Conservation (phyloP, 345 rosid species). For the Balakata baccata region DNA sequence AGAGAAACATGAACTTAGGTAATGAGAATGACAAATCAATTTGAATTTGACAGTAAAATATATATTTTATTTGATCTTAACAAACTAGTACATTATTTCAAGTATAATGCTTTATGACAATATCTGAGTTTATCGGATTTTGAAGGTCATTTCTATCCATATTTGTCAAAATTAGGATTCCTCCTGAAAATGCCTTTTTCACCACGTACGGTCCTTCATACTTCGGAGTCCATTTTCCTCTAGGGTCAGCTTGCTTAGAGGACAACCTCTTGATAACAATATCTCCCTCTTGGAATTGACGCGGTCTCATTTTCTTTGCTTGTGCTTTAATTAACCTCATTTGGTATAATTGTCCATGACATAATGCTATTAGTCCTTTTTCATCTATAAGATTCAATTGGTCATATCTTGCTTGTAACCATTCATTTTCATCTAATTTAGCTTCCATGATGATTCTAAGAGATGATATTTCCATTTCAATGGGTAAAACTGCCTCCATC, state of each 20-base stretch:
- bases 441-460: neutral
- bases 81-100: neutral
- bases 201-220: constrained; percentile 12
- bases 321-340: neutral
- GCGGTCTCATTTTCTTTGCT: neutral
- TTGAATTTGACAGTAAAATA: too few species aligned
- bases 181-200: neutral
- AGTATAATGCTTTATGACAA: neutral
- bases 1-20: too few species aligned
- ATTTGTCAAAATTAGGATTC: neutral
- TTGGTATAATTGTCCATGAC: too few species aligned
- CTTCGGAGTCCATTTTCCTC: neutral
- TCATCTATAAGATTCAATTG: neutral
- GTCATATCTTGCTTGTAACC: neutral
- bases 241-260: neutral
- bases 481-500: neutral
- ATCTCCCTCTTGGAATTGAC: neutral
- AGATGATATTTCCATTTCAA: neutral
- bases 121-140: neutral
- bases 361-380: neutral
- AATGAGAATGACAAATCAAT: neutral
- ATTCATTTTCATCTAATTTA: neutral
- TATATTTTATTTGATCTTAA: too few species aligned
- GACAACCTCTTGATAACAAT: neutral
- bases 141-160: neutral